Percentiles rank a stretch among this genome's conserved stretches.
phyloP scores from a whole-genome alignment of 352 stramenopile genomes.

The Pythium aphanidermatum region DNA sequence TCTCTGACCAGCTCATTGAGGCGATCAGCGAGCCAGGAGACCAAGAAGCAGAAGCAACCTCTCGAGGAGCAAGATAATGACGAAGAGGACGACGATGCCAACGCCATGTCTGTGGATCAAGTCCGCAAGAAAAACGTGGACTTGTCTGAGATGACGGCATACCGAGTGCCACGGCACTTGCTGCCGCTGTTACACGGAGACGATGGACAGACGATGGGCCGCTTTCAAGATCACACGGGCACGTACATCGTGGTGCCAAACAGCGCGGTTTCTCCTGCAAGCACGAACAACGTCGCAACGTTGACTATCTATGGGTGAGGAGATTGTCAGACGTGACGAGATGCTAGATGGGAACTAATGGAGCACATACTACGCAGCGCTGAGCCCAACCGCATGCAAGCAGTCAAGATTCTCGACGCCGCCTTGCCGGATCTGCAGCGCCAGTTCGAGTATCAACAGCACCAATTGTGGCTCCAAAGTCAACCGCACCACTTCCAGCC shows the following conservation, averaged over 20 bases:
- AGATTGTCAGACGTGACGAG: too few species aligned
- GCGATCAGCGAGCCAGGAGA: neutral
- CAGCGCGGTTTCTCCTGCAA: constrained; percentile 1
- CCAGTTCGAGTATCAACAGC: constrained; percentile 35
- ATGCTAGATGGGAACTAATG: too few species aligned
- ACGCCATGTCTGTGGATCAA: constrained; percentile 47
- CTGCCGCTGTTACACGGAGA: constrained; percentile 68
- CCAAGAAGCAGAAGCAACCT: neutral
- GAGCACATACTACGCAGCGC: constrained; percentile 15
- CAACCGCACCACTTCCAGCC: constrained; percentile 24
- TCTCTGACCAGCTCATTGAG: neutral
- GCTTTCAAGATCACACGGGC: constrained; percentile 72
- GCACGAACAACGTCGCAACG: constrained; percentile 26
- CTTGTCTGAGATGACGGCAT: constrained; percentile 73
- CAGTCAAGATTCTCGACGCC: constrained; percentile 48
- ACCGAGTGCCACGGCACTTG: constrained; percentile 55
- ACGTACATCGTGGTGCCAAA: constrained; percentile 71
- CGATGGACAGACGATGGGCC: constrained; percentile 56
- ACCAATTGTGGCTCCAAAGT: constrained; percentile 29
- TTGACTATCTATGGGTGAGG: constrained; percentile 77
- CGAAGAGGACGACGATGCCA: constrained; percentile 20
- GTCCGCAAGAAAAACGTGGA: constrained; percentile 59
- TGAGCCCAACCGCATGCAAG: constrained; percentile 44
- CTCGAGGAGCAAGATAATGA: constrained; percentile 2
- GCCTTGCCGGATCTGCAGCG: constrained; percentile 63